Evolutionary conservation across 208 protist species (phyloP).

Genomic region (Leishmania mexicana): DNA sequence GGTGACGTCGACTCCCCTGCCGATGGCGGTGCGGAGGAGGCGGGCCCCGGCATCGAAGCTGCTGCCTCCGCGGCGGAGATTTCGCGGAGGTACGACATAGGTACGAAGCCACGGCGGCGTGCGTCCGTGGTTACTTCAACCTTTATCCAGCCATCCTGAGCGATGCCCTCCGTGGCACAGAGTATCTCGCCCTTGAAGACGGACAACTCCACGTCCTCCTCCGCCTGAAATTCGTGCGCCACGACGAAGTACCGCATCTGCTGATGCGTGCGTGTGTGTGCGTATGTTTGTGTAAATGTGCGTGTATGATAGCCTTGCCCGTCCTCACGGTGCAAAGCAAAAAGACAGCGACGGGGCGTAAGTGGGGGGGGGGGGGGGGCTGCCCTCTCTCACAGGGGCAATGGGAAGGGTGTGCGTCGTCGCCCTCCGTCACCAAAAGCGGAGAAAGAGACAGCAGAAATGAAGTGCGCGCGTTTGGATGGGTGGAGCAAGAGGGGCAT

Average conservation of each 20-base stretch:
- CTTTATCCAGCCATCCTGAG: slow-evolving; percentile 85
- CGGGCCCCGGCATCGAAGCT: slow-evolving; percentile 1
- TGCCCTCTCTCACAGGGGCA: background rate
- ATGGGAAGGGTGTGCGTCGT: background rate
- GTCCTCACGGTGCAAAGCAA: background rate
- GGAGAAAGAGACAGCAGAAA: background rate
- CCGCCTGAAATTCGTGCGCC: slow-evolving; percentile 68
- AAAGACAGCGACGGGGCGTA: background rate
- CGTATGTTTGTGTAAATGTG: background rate
- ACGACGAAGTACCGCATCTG: slow-evolving; percentile 57
- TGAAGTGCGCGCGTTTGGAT: background rate
- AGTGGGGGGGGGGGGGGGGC: background rate
- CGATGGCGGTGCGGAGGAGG: background rate
- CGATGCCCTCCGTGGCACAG: slow-evolving; percentile 38
- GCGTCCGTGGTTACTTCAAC: slow-evolving; percentile 45
- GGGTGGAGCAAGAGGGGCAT: background rate
- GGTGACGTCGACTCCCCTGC: background rate
- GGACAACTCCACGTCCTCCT: slow-evolving; percentile 78
- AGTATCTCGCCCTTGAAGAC: slow-evolving; percentile 74
- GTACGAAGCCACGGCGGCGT: slow-evolving; percentile 74
- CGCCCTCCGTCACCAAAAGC: background rate
- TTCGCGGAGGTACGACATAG: slow-evolving; percentile 71
- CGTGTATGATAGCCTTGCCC: background rate
- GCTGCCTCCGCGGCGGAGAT: slow-evolving; percentile 22
- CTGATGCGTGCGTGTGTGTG: background rate